These are phyloP conservation scores for Gossypium gossypioides DNA, from an alignment of 441 rosid species.

Conservation along the genomic window DNA sequence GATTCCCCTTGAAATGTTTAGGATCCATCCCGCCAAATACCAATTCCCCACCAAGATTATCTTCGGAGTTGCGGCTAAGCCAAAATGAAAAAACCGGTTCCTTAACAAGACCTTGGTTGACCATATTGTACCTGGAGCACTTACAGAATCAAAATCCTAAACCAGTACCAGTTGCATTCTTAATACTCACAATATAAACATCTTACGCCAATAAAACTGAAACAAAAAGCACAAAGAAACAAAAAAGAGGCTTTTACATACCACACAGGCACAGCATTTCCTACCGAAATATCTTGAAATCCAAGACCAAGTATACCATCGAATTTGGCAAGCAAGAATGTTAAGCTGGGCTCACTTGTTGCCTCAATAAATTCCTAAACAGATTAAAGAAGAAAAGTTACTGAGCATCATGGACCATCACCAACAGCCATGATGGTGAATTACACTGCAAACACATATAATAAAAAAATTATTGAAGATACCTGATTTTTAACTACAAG, in stretches of 20 bases:
- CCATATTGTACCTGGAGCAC: conserved; percentile 65
- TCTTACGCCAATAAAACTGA: not conserved
- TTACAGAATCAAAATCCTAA: not conserved
- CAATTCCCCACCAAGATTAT: conserved; percentile 66
- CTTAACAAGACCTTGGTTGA: conserved; percentile 59
- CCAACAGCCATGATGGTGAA: not conserved
- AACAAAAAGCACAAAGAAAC: not conserved
- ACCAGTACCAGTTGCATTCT: not conserved
- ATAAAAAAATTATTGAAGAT: conserved; percentile 7
- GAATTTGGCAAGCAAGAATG: conserved; percentile 65
- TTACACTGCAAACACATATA: not conserved
- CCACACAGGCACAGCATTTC: conserved; percentile 73
- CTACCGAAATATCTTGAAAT: conserved; percentile 75
- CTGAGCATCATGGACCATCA: not conserved
- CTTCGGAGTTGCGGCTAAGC: conserved; percentile 63
- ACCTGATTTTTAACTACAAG: conserved; percentile 67
- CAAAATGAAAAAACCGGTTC: conserved; percentile 73
- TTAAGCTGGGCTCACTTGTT: conserved; percentile 62
- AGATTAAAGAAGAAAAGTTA: not conserved
- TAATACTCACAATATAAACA: not conserved
- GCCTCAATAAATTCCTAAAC: conserved; percentile 78
- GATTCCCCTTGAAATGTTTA: conserved; percentile 58
- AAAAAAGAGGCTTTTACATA: conserved; percentile 15
- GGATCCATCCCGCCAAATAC: conserved; percentile 75
- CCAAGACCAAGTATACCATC: conserved; percentile 90